Base-by-base conservation (phyloP, 2,329 filamentous ascomycete species). In the Curvularia spicifera region DNA sequence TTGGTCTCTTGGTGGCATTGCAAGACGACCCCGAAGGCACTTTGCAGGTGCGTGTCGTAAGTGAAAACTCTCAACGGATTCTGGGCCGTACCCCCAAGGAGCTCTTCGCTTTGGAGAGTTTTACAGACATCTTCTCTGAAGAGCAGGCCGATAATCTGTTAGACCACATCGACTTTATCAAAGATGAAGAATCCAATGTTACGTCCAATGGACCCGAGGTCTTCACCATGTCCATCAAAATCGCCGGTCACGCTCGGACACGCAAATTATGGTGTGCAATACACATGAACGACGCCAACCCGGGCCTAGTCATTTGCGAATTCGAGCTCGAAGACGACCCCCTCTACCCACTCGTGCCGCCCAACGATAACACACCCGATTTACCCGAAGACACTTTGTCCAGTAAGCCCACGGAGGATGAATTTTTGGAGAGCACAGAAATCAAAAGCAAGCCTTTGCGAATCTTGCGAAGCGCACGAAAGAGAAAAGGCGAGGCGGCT, bases 201-300 rank as follows among this genome's bases (percentile, higher is more conserved):
- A 81, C 84, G 0, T 78, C 84, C 1, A 93, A 93, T 63, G 93
- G 92, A 0, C 92, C 92, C 0, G 92, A 96, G 68, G 91, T 97
- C 3, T 95, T 97, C 66, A 91, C 90, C 48, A 77, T 96, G 49
- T 88, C 89, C 0, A 82, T 96, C 44, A 85, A 85, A n/a, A 77
- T 82, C 0, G 84, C 87, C 0, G 68, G 67, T 1, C 80, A 83
- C 26, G 73, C 80, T 39, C 81, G 82, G 59, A 82, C 81, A 4
- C 81, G 84, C 52, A 95, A 93, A 71, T 78, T 96, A 1, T 97
- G 93, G 93, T 96, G 91, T 73, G 92, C 91, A 7, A 88, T 95
- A 66, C 93, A 97, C 69, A 84, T 91, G 56, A 90, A 88, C 51
- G 83, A 88, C 0, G 78, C 81, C 0, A 87, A 92, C 61, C 84